Percentiles rank a stretch among this genome's conserved stretches.
Conservation (phyloP, 768 basidiomycete genomes). For the Lenzites betulinus region DNA sequence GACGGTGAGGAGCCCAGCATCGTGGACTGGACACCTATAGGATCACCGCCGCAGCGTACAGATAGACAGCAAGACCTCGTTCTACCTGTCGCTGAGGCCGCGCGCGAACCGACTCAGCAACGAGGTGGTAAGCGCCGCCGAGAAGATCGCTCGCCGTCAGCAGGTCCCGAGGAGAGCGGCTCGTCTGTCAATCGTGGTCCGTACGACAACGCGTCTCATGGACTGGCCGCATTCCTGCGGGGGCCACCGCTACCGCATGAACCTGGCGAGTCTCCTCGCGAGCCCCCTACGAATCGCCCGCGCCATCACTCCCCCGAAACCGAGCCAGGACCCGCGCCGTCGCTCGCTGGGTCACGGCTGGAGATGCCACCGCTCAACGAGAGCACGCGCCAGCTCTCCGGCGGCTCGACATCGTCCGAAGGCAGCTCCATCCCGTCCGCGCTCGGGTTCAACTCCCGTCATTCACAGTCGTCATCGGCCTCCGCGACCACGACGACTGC, state of each 20-base stretch:
- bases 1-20: slow-evolving; percentile 6
- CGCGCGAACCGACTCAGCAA: neutral
- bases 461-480: slow-evolving; percentile 13
- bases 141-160: slow-evolving; percentile 40
- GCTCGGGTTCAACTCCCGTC: neutral
- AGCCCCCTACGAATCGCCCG: slow-evolving; percentile 29
- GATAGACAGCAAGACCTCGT: slow-evolving; percentile 54
- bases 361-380: slow-evolving; percentile 15
- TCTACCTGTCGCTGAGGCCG: slow-evolving; percentile 36
- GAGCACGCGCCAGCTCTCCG: slow-evolving; percentile 22
- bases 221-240: slow-evolving; percentile 53
- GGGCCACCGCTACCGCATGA: slow-evolving; percentile 36
- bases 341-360: neutral
- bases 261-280: slow-evolving; percentile 30
- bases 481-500: slow-evolving; percentile 12
- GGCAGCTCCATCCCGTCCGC: slow-evolving; percentile 4
- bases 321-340: neutral
- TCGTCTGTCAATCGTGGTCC: slow-evolving; percentile 18
- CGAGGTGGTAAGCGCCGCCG: slow-evolving; percentile 47
- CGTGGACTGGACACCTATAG: slow-evolving; percentile 63
- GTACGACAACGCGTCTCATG: slow-evolving; percentile 58
- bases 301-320: slow-evolving; percentile 22
- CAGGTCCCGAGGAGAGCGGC: slow-evolving; percentile 4
- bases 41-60: slow-evolving; percentile 39
- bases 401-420: slow-evolving; percentile 18